Evolutionary conservation across 140 eudicot species (phyloP).

Genomic region (Artemisia princeps): DNA sequence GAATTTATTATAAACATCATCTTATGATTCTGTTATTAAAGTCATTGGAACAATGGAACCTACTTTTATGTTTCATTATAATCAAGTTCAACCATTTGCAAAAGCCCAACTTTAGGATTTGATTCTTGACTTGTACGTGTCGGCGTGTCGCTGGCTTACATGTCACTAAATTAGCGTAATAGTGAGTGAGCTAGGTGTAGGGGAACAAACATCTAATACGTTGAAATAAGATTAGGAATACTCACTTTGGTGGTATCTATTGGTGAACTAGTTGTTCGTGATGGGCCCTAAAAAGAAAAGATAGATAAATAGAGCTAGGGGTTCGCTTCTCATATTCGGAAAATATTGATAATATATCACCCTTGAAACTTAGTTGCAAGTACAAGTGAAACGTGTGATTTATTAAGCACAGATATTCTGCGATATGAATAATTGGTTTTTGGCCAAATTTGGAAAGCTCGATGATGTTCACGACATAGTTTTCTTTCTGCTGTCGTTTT

Average conservation of each 20-base stretch:
- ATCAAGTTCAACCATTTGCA: not conserved
- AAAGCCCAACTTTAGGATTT: constrained; percentile 1
- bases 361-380: not conserved
- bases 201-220: too few species aligned
- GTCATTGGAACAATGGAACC: constrained; percentile 1
- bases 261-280: too few species aligned
- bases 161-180: too few species aligned
- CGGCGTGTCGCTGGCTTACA: too few species aligned
- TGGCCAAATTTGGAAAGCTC: not conserved
- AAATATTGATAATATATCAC: too few species aligned
- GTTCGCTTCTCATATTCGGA: too few species aligned
- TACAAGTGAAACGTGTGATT: constrained; percentile 5
- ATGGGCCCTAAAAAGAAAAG: too few species aligned
- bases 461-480: not conserved
- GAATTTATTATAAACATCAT: not conserved
- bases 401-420: not conserved
- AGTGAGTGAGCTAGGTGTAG: too few species aligned
- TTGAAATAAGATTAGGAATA: too few species aligned
- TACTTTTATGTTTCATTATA: not conserved
- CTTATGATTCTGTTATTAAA: constrained; percentile 1
- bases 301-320: too few species aligned
- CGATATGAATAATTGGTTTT: not conserved
- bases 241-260: too few species aligned
- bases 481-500: not conserved
- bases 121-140: not conserved